Evolutionary conservation across 345 rosid species (phyloP), one percentile per base, ranked within the genome.

Genomic region (Salix brachista): DNA sequence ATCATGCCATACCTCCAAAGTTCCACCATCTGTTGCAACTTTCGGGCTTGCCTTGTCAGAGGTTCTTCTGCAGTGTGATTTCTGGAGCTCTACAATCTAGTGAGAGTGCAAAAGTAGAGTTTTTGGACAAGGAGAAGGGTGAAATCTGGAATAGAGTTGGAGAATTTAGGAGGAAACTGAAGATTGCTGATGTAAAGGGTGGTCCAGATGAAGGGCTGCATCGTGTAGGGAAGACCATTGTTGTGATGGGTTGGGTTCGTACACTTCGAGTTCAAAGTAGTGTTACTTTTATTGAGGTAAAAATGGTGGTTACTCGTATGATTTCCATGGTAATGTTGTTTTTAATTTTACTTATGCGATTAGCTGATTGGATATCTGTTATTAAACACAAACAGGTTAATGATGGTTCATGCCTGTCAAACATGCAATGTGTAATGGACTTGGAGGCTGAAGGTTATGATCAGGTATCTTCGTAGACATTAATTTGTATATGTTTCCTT

Each of bases 381-480:
- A 3, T 41, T 19, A 56, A 19, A 60, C 69, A 42, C 36, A 37
- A 42, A 32, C 28, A 93, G 99, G 87, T 96, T 72, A 96, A 93
- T 72, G 99, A 96, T 82, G 97, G 99, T 50, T 93, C 99, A 2
- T 93, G 97, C 83, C 84, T 96, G 70, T 92, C 98, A 2, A 96
- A 90, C 71, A 88, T 96, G 97, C 99, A 96, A 96, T 93, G 98
- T 73, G 98, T 93, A 69, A 72, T 96, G 91, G 86, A 80, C 68
- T 78, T 87, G 2, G 94, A 93, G n/a, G 92, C 91, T 23, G 92
- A 93, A 58, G 98, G 99, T 23, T 90, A 90, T 78, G 95, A 93
- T 87, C 95, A 93, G 97, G 98, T 96, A 86, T 71, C 10, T 25
- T 50, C 50, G 0, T 71, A 17, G 25, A 69, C 50, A 36, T 44